Percentiles rank a stretch among this genome's conserved stretches.
Conservation (phyloP, 441 rosid species). For the Croton laevigatus region DNA sequence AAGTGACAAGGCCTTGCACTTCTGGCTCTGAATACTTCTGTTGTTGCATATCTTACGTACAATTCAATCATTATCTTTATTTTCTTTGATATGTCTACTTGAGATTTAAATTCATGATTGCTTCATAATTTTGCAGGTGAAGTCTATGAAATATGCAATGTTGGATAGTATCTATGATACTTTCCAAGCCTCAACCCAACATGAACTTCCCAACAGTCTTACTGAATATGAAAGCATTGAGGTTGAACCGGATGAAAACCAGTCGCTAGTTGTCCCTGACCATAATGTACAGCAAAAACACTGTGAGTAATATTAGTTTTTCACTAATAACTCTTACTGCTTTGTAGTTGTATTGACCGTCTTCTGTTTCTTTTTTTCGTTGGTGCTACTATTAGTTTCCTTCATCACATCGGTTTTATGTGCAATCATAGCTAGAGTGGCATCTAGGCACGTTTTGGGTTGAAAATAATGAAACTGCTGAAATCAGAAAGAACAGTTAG, state of each 20-base stretch:
- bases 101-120: conserved; percentile 6
- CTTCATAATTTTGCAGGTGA: conserved; percentile 50
- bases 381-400: not conserved
- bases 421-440: not conserved
- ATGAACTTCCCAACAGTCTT: conserved; percentile 31
- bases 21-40: not conserved
- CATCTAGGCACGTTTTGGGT: not conserved
- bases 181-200: conserved; percentile 48
- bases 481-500: not conserved
- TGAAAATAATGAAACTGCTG: not conserved
- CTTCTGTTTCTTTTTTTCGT: not conserved
- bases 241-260: conserved; percentile 46
- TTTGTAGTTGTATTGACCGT: conserved; percentile 2
- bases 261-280: conserved; percentile 17
- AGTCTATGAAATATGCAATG: conserved; percentile 73
- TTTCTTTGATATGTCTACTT: conserved; percentile 8
- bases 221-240: conserved; percentile 54
- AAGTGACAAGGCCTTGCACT: not conserved
- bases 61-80: not conserved
- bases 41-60: not conserved
- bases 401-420: not conserved
- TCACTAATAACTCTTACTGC: conserved; percentile 1
- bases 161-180: conserved; percentile 88
- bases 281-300: conserved; percentile 18
- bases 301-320: conserved; percentile 35